These are phyloP conservation scores for Phialocephala subalpina DNA, from an alignment of 2,329 filamentous ascomycete species.

Conservation along the genomic window DNA sequence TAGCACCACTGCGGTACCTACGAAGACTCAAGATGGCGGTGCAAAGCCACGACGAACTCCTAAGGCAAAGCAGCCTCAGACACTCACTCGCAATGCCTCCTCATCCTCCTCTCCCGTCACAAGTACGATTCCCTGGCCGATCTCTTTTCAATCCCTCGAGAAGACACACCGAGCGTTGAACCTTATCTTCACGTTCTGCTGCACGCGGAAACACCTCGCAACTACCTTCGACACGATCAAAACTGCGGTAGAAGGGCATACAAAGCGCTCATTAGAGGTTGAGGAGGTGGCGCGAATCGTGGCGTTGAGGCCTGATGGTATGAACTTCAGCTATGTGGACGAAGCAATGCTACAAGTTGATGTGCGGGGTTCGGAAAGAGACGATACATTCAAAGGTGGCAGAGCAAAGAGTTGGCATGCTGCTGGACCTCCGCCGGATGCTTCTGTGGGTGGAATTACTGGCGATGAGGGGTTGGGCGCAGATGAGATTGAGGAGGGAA, in stretches of 20 bases:
- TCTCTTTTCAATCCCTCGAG: constrained; percentile 74
- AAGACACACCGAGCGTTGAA: constrained; percentile 87
- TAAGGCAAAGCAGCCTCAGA: constrained; percentile 43
- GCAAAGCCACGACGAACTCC: constrained; percentile 53
- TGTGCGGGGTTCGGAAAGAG: constrained; percentile 70
- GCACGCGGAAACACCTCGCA: constrained; percentile 87
- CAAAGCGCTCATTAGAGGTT: constrained; percentile 71
- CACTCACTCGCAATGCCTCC: constrained; percentile 36
- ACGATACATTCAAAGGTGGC: constrained; percentile 69
- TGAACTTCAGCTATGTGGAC: constrained; percentile 88
- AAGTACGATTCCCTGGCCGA: constrained; percentile 67
- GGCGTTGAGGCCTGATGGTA: constrained; percentile 76
- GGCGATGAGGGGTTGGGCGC: constrained; percentile 54
- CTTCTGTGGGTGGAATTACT: constrained; percentile 63
- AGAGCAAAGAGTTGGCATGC: constrained; percentile 59
- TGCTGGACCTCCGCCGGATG: constrained; percentile 59
- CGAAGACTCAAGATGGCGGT: constrained; percentile 63
- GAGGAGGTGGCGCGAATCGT: constrained; percentile 87
- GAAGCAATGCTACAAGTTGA: constrained; percentile 85
- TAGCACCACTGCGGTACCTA: constrained; percentile 55
- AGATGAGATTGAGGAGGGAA: constrained; percentile 49
- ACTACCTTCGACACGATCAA: constrained; percentile 93
- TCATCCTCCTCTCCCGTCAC: constrained; percentile 36
- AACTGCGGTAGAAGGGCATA: constrained; percentile 84
- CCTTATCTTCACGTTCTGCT: constrained; percentile 93